These are phyloP conservation scores for Platanthera zijinensis DNA, from an alignment of 106 monocot genomes.

Conservation along the genomic window DNA sequence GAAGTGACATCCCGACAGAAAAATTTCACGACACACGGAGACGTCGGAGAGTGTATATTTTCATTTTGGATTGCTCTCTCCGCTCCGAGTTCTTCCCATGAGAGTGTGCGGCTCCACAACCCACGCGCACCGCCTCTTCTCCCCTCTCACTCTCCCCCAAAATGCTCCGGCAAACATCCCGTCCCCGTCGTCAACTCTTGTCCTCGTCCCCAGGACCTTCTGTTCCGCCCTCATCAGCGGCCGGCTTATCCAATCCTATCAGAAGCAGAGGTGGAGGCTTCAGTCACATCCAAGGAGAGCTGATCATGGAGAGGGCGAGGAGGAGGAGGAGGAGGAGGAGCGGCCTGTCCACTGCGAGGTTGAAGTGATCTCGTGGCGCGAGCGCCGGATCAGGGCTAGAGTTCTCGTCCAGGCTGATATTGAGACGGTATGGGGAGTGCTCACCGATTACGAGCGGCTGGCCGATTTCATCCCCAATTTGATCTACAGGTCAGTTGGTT, in stretches of 20 bases:
- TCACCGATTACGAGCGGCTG: constrained; percentile 92
- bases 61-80: too few species aligned
- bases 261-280: neutral
- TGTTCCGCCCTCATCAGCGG: neutral
- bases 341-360: constrained; percentile 68
- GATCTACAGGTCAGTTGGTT: constrained; percentile 52
- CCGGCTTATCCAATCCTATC: neutral
- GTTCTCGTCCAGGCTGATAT: constrained; percentile 51
- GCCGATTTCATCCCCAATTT: constrained; percentile 98
- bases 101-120: neutral
- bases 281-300: neutral
- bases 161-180: neutral
- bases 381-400: constrained; percentile 48
- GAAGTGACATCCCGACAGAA: too few species aligned
- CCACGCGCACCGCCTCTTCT: neutral
- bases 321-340: constrained; percentile 13
- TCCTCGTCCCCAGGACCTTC: neutral
- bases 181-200: neutral
- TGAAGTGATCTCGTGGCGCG: constrained; percentile 88
- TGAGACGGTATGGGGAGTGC: constrained; percentile 67
- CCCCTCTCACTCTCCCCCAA: neutral
- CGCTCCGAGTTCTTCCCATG: neutral
- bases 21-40: too few species aligned
- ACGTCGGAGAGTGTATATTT: too few species aligned
- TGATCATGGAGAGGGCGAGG: constrained; percentile 1